Evolutionary conservation across 495 filamentous ascomycete species (phyloP).

Genomic region (Polyplosphaeria fusca): DNA sequence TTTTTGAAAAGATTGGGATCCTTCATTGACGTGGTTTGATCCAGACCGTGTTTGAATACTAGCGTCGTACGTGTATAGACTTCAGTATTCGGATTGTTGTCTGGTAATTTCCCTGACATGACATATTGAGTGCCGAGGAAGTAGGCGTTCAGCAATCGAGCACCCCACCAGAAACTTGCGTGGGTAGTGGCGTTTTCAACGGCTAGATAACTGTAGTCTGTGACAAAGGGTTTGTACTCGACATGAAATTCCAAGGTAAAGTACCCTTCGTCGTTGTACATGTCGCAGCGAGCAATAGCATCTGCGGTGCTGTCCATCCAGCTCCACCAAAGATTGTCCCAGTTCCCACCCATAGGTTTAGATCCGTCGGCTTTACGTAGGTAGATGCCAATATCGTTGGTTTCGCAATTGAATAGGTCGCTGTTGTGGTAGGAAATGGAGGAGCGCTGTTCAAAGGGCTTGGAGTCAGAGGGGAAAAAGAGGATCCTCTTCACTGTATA

Average conservation of each 20-base stretch:
- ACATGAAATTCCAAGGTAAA: constrained; percentile 17
- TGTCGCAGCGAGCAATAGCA: constrained; percentile 12
- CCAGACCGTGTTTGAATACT: neutral
- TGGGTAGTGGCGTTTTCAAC: constrained; percentile 5
- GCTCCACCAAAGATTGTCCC: constrained; percentile 19
- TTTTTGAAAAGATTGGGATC: neutral
- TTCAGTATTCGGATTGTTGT: constrained; percentile 4
- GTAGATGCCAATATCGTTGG: constrained; percentile 1
- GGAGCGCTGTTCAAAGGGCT: neutral
- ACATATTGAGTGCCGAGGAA: constrained; percentile 15
- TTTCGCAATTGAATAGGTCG: constrained; percentile 9
- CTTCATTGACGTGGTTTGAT: neutral
- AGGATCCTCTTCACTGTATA: constrained; percentile 19
- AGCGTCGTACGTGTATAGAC: constrained; percentile 7
- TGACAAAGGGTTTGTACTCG: neutral
- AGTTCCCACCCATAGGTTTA: neutral
- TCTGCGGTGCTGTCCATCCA: constrained; percentile 17
- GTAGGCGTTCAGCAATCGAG: constrained; percentile 19
- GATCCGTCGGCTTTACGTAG: constrained; percentile 16
- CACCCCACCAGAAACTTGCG: constrained; percentile 26
- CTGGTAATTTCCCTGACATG: constrained; percentile 9
- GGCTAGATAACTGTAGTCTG: constrained; percentile 15
- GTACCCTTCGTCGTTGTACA: constrained; percentile 7
- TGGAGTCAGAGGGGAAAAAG: too few relatives aligned
- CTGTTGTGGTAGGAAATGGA: constrained; percentile 24